These are phyloP conservation scores for Saccharomycopsis microspora DNA, from an alignment of 805 yeast species.

Conservation along the genomic window DNA sequence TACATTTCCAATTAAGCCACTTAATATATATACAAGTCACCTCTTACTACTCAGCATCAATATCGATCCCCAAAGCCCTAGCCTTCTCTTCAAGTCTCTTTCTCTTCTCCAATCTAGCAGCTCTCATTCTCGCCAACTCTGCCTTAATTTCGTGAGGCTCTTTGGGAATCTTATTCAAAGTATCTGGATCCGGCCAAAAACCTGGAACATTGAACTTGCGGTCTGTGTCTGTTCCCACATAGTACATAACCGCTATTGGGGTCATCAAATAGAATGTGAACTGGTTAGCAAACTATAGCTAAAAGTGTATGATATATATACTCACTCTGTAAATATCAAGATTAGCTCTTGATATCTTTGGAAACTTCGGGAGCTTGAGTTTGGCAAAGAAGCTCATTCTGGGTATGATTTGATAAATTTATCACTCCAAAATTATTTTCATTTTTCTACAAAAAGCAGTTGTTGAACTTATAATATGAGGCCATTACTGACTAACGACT, in stretches of 20 bases:
- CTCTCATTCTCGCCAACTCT: constrained; percentile 78
- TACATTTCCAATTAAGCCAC: too few relatives aligned
- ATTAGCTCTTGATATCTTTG: constrained; percentile 13
- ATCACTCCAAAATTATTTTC: too few relatives aligned
- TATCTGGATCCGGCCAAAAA: constrained; percentile 94
- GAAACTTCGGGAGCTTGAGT: constrained; percentile 6
- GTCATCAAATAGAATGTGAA: constrained; percentile 77
- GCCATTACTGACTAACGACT: too few relatives aligned
- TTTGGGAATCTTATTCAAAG: constrained; percentile 83
- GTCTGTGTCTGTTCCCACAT: constrained; percentile 85
- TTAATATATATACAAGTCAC: too few relatives aligned
- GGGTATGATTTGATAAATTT: too few relatives aligned
- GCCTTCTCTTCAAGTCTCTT: constrained; percentile 63
- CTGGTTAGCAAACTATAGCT: constrained; percentile 22
- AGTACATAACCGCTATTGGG: constrained; percentile 88
- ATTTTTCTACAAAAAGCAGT: too few relatives aligned
- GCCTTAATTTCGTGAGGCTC: constrained; percentile 88
- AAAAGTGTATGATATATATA: background rate
- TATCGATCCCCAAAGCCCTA: constrained; percentile 25
- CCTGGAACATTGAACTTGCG: constrained; percentile 83
- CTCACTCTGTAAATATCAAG: constrained; percentile 16
- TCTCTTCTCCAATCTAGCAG: constrained; percentile 65
- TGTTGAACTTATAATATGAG: too few relatives aligned
- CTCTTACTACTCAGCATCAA: background rate
- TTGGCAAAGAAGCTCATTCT: background rate